These are phyloP conservation scores for Monosporascus sp. DNA, from an alignment of 2,329 filamentous ascomycete species.

Conservation along the genomic window DNA sequence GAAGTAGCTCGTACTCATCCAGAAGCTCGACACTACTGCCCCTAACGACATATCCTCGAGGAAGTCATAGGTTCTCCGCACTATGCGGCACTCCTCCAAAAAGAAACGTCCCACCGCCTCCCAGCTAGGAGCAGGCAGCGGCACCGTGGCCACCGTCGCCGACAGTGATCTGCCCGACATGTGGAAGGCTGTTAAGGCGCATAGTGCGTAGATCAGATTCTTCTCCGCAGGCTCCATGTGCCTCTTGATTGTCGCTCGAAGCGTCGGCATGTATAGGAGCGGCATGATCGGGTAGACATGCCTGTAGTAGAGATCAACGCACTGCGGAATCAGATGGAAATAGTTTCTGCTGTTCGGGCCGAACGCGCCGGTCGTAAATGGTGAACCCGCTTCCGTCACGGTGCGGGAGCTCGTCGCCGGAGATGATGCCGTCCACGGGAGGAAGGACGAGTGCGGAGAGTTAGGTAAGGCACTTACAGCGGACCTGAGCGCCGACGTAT, in stretches of 20 bases:
- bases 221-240: constrained; percentile 33
- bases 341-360: constrained; percentile 35
- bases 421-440: constrained; percentile 8
- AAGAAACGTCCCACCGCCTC: constrained; percentile 50
- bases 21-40: constrained; percentile 58
- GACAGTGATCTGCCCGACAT: constrained; percentile 40
- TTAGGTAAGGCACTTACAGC: neutral
- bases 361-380: constrained; percentile 38
- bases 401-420: constrained; percentile 23
- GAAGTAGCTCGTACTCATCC: constrained; percentile 56
- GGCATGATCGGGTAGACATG: constrained; percentile 62
- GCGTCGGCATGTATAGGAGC: constrained; percentile 51
- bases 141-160: neutral
- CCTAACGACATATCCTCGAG: constrained; percentile 48
- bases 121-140: constrained; percentile 30
- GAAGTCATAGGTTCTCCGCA: constrained; percentile 52
- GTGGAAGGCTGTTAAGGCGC: constrained; percentile 47
- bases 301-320: constrained; percentile 56
- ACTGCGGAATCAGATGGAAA: constrained; percentile 45
- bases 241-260: constrained; percentile 44
- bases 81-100: constrained; percentile 52
- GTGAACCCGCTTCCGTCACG: constrained; percentile 30
- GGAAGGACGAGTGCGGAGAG: neutral
- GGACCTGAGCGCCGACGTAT: neutral
- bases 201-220: constrained; percentile 51